phyloP scores from a whole-genome alignment of 495 filamentous ascomycete genomes.

The Haplographium delicatum region DNA sequence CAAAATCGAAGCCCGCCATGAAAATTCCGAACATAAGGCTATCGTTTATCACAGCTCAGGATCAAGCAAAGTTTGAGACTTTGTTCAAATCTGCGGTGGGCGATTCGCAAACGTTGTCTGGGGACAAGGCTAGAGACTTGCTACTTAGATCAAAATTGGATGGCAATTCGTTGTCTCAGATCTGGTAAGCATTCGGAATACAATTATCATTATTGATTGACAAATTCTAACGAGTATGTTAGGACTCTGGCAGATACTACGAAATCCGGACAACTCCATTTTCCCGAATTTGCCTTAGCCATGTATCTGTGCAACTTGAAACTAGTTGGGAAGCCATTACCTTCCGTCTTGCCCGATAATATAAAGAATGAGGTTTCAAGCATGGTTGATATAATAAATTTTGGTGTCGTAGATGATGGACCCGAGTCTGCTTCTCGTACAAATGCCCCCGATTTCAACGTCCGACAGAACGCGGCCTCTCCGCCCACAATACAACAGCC shows the following conservation, averaged over 20 bases:
- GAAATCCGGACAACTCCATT: constrained; percentile 91
- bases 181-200: constrained; percentile 56
- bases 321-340: constrained; percentile 79
- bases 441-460: constrained; percentile 78
- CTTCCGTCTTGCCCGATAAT: constrained; percentile 68
- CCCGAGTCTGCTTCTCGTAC: constrained; percentile 42
- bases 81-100: constrained; percentile 95
- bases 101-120: constrained; percentile 79
- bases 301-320: constrained; percentile 99
- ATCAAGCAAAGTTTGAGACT: constrained; percentile 97
- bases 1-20: constrained; percentile 34
- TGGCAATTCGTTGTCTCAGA: constrained; percentile 75
- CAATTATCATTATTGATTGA: neutral
- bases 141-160: constrained; percentile 81
- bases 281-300: constrained; percentile 95
- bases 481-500: constrained; percentile 80
- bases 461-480: constrained; percentile 56
- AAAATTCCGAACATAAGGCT: constrained; percentile 95
- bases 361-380: constrained; percentile 96
- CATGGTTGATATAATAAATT: constrained; percentile 99
- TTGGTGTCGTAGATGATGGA: constrained; percentile 77
- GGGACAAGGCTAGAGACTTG: constrained; percentile 85
- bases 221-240: constrained; percentile 6
- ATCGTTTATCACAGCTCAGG: constrained; percentile 90
- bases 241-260: constrained; percentile 97